A percentile compares a stretch with the other conserved stretches of the same genome.
Conservation (phyloP, 2,329 filamentous ascomycete genomes). For the Huntiella bhutanensis region DNA sequence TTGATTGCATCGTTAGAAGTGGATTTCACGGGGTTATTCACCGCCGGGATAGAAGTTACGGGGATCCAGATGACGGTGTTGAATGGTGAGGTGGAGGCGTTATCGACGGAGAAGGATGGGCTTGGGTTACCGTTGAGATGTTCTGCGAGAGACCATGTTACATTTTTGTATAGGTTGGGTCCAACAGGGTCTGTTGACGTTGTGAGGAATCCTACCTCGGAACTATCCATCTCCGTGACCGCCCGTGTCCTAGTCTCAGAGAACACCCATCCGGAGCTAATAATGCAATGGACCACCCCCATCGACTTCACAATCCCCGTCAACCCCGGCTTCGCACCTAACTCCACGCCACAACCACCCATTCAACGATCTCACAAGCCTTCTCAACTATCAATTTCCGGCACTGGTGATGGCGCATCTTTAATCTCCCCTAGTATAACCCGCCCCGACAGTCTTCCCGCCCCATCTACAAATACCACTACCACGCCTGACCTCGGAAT, state of each 20-base stretch:
- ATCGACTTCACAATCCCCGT: constrained; percentile 51
- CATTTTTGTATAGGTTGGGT: constrained; percentile 50
- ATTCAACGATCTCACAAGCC: constrained; percentile 43
- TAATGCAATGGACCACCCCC: constrained; percentile 47
- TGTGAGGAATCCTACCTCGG: constrained; percentile 28
- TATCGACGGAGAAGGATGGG: constrained; percentile 22
- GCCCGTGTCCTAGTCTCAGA: constrained; percentile 38
- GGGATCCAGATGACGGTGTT: constrained; percentile 37
- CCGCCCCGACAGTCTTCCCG: constrained; percentile 40
- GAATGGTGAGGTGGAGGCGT: constrained; percentile 30
- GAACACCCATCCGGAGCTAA: constrained; percentile 39
- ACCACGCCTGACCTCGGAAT: constrained; percentile 44
- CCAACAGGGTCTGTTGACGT: constrained; percentile 22
- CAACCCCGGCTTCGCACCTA: constrained; percentile 41
- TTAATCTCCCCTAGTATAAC: constrained; percentile 36
- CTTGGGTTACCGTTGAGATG: constrained; percentile 39
- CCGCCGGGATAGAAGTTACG: constrained; percentile 45
- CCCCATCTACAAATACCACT: constrained; percentile 33
- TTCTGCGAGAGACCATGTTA: constrained; percentile 55
- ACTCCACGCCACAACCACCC: constrained; percentile 30
- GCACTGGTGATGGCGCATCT: constrained; percentile 31
- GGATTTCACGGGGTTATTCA: constrained; percentile 52
- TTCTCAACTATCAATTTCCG: constrained; percentile 41
- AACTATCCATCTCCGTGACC: constrained; percentile 40
- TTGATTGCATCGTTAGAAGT: constrained; percentile 54